A percentile compares a stretch with the other conserved stretches of the same genome.
Conservation (phyloP, 2,329 filamentous ascomycete genomes). For the Chaetomium globosum region DNA sequence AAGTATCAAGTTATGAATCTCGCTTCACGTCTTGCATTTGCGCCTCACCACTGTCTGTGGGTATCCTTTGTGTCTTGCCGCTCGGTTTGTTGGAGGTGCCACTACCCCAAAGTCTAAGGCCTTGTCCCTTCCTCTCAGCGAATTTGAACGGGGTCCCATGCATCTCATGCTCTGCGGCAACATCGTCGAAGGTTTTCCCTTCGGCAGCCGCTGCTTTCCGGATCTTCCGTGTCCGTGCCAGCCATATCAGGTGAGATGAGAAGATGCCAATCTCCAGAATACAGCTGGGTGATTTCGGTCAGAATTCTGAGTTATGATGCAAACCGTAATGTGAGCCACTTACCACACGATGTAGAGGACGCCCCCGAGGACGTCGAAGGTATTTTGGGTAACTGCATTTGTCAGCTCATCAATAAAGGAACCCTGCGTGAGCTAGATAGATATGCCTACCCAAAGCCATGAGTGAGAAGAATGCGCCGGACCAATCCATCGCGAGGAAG, state of each 20-base stretch:
- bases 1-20: neutral
- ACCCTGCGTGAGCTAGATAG: neutral
- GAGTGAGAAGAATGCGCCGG: slow-evolving; percentile 65
- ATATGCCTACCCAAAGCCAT: slow-evolving; percentile 57
- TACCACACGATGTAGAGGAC: slow-evolving; percentile 63
- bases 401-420: slow-evolving; percentile 23
- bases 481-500: slow-evolving; percentile 62
- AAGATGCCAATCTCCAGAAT: slow-evolving; percentile 64
- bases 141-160: slow-evolving; percentile 43
- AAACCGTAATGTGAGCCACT: slow-evolving; percentile 35
- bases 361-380: slow-evolving; percentile 63
- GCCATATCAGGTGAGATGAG: slow-evolving; percentile 60
- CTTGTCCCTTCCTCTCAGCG: slow-evolving; percentile 41
- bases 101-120: neutral
- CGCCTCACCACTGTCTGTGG: neutral
- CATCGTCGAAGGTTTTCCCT: slow-evolving; percentile 59
- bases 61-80: neutral
- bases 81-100: neutral
- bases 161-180: slow-evolving; percentile 45
- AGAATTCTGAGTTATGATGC: neutral
- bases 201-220: slow-evolving; percentile 54
- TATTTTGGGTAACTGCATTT: slow-evolving; percentile 57
- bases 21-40: neutral
- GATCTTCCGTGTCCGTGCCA: slow-evolving; percentile 56
- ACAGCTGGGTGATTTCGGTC: slow-evolving; percentile 45